Percentiles rank a stretch among this genome's conserved stretches.
phyloP scores from a whole-genome alignment of 345 rosid genomes.

The Ceriops decandra region DNA sequence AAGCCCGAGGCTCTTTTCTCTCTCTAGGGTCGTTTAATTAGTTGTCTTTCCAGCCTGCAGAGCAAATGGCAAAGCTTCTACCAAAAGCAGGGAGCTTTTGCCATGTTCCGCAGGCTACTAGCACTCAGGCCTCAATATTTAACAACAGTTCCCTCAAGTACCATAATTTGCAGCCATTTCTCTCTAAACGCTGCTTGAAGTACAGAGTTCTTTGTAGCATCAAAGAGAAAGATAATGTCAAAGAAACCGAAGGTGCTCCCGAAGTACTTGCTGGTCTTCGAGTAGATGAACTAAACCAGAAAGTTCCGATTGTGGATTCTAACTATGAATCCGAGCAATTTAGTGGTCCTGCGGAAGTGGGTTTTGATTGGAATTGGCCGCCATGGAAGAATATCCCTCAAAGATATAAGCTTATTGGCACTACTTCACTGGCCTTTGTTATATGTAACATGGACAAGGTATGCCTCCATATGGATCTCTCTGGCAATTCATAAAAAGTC shows the following conservation, averaged over 20 bases:
- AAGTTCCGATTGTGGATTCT: slow-evolving; percentile 19
- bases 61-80: slow-evolving; percentile 52
- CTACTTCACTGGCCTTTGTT: slow-evolving; percentile 89
- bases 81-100: slow-evolving; percentile 37
- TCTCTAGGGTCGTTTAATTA: not conserved
- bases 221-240: slow-evolving; percentile 53
- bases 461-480: slow-evolving; percentile 7
- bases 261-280: slow-evolving; percentile 30
- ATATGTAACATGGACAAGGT: slow-evolving; percentile 98
- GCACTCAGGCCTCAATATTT: slow-evolving; percentile 33
- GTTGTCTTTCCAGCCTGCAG: not conserved
- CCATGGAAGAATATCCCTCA: slow-evolving; percentile 74
- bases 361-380: slow-evolving; percentile 60
- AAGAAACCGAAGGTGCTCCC: slow-evolving; percentile 29
- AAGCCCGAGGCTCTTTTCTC: not conserved
- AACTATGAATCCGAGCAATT: slow-evolving; percentile 11
- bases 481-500: slow-evolving; percentile 3
- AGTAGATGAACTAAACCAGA: slow-evolving; percentile 33
- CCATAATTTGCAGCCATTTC: slow-evolving; percentile 12
- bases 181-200: slow-evolving; percentile 22
- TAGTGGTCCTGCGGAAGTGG: slow-evolving; percentile 33
- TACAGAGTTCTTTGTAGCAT: slow-evolving; percentile 51
- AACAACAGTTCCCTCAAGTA: slow-evolving; percentile 19
- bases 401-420: slow-evolving; percentile 76
- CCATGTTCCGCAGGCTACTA: slow-evolving; percentile 32